Evolutionary conservation across 345 rosid species (phyloP), one percentile per base, ranked within the genome.

Genomic region (Aquilaria malaccensis): DNA sequence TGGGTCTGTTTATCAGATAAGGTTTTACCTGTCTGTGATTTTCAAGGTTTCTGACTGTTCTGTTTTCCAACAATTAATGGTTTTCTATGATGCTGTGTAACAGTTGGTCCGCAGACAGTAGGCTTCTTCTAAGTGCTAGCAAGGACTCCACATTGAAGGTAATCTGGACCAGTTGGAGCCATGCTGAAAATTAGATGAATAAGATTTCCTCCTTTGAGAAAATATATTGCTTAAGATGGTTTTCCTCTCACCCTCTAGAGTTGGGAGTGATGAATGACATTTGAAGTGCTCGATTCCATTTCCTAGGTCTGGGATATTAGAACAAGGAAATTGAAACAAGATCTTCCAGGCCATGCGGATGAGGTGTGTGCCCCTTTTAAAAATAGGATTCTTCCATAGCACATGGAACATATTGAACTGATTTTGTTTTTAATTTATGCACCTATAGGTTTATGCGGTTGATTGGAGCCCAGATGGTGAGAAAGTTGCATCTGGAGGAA

Each of bases 381-480:
- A 13, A 56, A 37, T 32, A 31, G 43, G 45, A 30, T 10, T 2
- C 6, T 7, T 11, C 9, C 22, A 6, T n/a, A 2, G 7, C 14
- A 33, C 6, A 58, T 11, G 7, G 11, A 12, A 2, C 14, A 43
- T 50, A 59, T 45, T 32, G 45, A 10, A 43, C 32, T 75, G 32
- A 70, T 33, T 33, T 59, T 59, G 46, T 2, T n/a, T 29, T 30
- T 49, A 48, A n/a, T 33, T 14, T 50, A 11, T 50, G 13, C 55
- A 57, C 45, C 31, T 13, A 2, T 56, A 92, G 95, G 97, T 89
- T 63, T 93, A 71, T 57, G 91, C 97, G 1, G 97, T 94, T 70
- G 96, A 94, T 69, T 94, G 97, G 99, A 94, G 99, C 79, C 99
- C 99, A 7, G 96, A 90, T 69, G 99, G 96, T 15, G 97, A 94